Evolutionary conservation across 2,329 filamentous ascomycete species (phyloP).

Genomic region (Furcasterigmium sp.): DNA sequence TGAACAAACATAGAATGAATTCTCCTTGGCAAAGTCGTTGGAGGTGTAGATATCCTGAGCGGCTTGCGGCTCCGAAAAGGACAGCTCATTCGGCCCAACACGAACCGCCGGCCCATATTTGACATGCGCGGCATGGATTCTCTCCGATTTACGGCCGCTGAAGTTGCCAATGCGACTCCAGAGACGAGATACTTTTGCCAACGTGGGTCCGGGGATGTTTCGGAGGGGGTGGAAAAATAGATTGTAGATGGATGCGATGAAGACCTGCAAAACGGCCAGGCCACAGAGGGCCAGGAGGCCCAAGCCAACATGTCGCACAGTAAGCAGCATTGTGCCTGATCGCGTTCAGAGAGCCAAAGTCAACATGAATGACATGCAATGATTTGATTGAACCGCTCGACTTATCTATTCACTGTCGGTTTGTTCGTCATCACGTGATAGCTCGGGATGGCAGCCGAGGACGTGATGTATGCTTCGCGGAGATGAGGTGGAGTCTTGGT

Average conservation of each 20-base stretch:
- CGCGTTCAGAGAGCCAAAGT: no score
- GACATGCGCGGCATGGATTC: constrained; percentile 4
- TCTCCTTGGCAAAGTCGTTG: constrained; percentile 2
- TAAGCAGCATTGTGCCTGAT: no score
- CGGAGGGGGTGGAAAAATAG: constrained; percentile 9
- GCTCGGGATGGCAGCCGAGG: no score
- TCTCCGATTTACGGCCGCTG: constrained; percentile 6
- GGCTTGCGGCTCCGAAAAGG: neutral
- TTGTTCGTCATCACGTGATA: no score
- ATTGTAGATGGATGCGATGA: constrained; percentile 2
- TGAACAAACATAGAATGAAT: constrained; percentile 3
- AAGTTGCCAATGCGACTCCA: constrained; percentile 5
- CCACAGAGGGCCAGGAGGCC: no score
- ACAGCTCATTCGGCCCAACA: neutral
- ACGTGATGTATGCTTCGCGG: no score
- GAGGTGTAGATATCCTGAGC: constrained; percentile 4
- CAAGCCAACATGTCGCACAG: no score
- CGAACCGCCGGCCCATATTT: constrained; percentile 1
- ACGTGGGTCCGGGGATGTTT: constrained; percentile 3
- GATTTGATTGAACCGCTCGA: no score
- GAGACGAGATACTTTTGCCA: constrained; percentile 1
- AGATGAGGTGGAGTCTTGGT: no score
- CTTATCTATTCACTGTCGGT: no score
- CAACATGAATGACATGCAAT: no score
- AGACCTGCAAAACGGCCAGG: neutral